These are phyloP conservation scores for Canavalia ensiformis DNA, from an alignment of 306 rosid genomes.

Conservation along the genomic window DNA sequence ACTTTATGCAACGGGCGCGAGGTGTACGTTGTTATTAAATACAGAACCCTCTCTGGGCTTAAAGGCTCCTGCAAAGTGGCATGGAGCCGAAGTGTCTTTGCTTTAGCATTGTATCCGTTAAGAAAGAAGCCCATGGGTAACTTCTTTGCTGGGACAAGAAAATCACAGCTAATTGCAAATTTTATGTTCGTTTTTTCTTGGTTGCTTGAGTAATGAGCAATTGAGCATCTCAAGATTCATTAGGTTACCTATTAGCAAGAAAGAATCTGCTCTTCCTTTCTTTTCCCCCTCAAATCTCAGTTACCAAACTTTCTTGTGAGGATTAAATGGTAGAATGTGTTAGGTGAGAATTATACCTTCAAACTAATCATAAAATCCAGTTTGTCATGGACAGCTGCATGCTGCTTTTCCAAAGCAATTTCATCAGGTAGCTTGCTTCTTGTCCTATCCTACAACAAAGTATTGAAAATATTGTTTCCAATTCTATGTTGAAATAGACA, in stretches of 20 bases:
- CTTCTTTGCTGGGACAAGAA: not conserved
- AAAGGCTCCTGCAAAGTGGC: slow-evolving; percentile 35
- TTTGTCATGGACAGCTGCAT: slow-evolving; percentile 25
- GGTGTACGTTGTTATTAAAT: not conserved
- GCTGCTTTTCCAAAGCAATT: slow-evolving; percentile 16
- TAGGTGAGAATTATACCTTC: slow-evolving; percentile 41
- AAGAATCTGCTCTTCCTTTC: not conserved
- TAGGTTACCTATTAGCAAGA: not conserved
- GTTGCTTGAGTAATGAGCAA: slow-evolving; percentile 22
- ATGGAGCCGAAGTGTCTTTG: slow-evolving; percentile 27
- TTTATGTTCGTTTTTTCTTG: not conserved
- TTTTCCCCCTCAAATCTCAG: not conserved
- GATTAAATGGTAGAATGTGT: slow-evolving; percentile 44
- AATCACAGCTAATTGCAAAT: not conserved
- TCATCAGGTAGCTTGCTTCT: slow-evolving; percentile 15
- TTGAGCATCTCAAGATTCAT: slow-evolving; percentile 5
- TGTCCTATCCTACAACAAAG: slow-evolving; percentile 28
- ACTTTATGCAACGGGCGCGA: slow-evolving; percentile 5
- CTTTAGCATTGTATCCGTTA: slow-evolving; percentile 50
- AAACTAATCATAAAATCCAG: not conserved
- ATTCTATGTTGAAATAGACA: slow-evolving; percentile 7
- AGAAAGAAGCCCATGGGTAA: not conserved
- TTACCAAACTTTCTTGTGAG: slow-evolving; percentile 31
- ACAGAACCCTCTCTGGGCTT: slow-evolving; percentile 1
- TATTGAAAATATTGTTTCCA: slow-evolving; percentile 5